phyloP scores from a whole-genome alignment of 1,284 basidiomycete species.

The Athelia sp. region DNA sequence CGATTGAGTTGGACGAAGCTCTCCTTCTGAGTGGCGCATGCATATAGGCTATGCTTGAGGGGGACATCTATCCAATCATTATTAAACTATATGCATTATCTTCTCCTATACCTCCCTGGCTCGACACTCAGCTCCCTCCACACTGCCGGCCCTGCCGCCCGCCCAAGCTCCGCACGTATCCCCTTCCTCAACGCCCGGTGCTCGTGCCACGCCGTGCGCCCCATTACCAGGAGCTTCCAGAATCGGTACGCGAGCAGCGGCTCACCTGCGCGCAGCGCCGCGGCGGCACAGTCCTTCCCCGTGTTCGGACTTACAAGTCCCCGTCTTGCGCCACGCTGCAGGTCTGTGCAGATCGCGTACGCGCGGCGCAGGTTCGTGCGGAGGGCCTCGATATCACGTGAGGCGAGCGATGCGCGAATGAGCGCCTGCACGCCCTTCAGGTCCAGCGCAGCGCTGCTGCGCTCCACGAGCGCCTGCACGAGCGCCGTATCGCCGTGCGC shows the following conservation, averaged over 20 bases:
- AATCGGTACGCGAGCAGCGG: slow-evolving; percentile 52
- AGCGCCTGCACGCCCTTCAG: slow-evolving; percentile 44
- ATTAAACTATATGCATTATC: too few species aligned
- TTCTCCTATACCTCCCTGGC: too few species aligned
- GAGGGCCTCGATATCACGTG: slow-evolving; percentile 17
- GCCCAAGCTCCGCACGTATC: too few species aligned
- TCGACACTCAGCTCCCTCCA: too few species aligned
- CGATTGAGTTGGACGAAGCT: too few species aligned
- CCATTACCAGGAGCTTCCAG: slow-evolving; percentile 46
- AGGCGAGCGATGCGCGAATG: slow-evolving; percentile 36
- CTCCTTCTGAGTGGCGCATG: too few species aligned
- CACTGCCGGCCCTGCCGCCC: too few species aligned
- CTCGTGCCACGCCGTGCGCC: slow-evolving; percentile 46
- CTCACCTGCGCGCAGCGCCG: slow-evolving; percentile 42
- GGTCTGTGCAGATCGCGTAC: slow-evolving; percentile 37
- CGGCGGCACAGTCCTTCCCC: slow-evolving; percentile 47
- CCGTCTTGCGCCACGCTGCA: slow-evolving; percentile 23
- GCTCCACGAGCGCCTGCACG: slow-evolving; percentile 36
- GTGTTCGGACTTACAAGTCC: slow-evolving; percentile 34
- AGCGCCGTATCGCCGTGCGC: slow-evolving; percentile 37
- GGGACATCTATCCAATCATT: too few species aligned
- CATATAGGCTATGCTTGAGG: too few species aligned
- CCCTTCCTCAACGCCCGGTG: slow-evolving; percentile 35
- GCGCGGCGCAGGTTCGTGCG: slow-evolving; percentile 34
- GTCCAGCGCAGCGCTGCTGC: slow-evolving; percentile 33